These are phyloP conservation scores for Selaginella moellendorffii DNA, from an alignment of 75 land plant genomes.

Conservation along the genomic window DNA sequence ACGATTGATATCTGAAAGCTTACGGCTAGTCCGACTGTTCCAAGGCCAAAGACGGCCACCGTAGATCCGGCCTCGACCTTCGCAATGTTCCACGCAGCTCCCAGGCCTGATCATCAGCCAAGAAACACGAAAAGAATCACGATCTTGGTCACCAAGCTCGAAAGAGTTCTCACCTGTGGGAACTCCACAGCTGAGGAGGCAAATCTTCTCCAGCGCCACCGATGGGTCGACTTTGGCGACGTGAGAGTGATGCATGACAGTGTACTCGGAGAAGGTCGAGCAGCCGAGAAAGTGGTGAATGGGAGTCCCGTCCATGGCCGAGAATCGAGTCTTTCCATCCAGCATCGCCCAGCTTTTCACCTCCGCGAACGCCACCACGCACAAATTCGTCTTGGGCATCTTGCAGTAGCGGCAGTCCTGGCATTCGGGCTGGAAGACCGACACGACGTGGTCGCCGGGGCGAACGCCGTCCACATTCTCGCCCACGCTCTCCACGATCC, in stretches of 20 bases:
- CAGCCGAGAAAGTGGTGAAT: slow-evolving; percentile 91
- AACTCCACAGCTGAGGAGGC: slow-evolving; percentile 91
- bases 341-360: slow-evolving; percentile 82
- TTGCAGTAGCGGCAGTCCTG: slow-evolving; percentile 86
- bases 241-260: slow-evolving; percentile 81
- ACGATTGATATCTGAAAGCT: no score
- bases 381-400: slow-evolving; percentile 87
- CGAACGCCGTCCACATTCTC: slow-evolving; percentile 87
- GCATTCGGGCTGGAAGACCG: slow-evolving; percentile 99
- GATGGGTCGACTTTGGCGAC: slow-evolving; percentile 77
- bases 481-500: slow-evolving; percentile 96
- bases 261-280: slow-evolving; percentile 88
- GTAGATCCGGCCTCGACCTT: slow-evolving; percentile 86
- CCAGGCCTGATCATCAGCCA: slow-evolving; percentile 80
- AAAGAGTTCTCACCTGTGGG: slow-evolving; percentile 85
- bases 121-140: no score
- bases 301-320: slow-evolving; percentile 47
- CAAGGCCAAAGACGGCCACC: slow-evolving; percentile 96
- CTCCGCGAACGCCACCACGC: slow-evolving; percentile 66
- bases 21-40: slow-evolving; percentile 96
- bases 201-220: slow-evolving; percentile 83
- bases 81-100: slow-evolving; percentile 98
- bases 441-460: slow-evolving; percentile 93
- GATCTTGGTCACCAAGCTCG: no score
- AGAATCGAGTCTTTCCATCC: slow-evolving; percentile 69